Evolutionary conservation across 345 rosid genomes (phyloP), one percentile per base, ranked within the genome.

Genomic region (Zanthoxylum bungeanum): DNA sequence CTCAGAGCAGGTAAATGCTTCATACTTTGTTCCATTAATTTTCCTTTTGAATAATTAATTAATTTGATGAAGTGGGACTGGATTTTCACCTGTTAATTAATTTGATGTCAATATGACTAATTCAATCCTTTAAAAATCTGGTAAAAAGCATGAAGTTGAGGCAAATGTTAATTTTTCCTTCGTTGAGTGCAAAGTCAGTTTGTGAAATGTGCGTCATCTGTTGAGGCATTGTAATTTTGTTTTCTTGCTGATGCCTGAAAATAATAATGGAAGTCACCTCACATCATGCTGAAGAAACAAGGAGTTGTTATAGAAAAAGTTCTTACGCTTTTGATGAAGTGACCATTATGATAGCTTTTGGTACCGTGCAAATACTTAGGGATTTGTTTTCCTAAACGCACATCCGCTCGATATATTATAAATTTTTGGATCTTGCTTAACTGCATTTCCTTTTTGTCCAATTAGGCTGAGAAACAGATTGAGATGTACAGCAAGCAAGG

Each of bases 391-490:
- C 44, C n/a, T 34, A 11, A 21, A n/a, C 34, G 16, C 33, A 33
- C 25, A 6, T 52, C 21, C 1, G 3, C 8, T 22, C 49, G 39
- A 16, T 19, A 1, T 22, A 8, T 36, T 14, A 6, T 42, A 24
- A 7, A 51, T 7, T 12, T 53, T 22, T 33, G 5, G 7, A 17
- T 21, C 66, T 55, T 36, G 19, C 24, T 19, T n/a, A 60, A 22
- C 0, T 4, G 3, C 7, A 3, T n/a, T 68, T 24, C 25, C 11
- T 42, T 37, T 30, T 1, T 22, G 68, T 69, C 16, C n/a, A 58
- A 80, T 27, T 85, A 95, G 99, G 99, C 99, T 14, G 97, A 92
- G 87, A 95, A 87, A 70, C 97, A 95, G 78, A 91, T 95, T 73
- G 97, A 92, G 88, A 88, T 95, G 91, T 95, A 92, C 81, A 91